Percentiles rank a stretch among this genome's conserved stretches.
These are phyloP conservation scores for Arthroderma uncinatum DNA, from an alignment of 2,329 filamentous ascomycete species.

Conservation along the genomic window DNA sequence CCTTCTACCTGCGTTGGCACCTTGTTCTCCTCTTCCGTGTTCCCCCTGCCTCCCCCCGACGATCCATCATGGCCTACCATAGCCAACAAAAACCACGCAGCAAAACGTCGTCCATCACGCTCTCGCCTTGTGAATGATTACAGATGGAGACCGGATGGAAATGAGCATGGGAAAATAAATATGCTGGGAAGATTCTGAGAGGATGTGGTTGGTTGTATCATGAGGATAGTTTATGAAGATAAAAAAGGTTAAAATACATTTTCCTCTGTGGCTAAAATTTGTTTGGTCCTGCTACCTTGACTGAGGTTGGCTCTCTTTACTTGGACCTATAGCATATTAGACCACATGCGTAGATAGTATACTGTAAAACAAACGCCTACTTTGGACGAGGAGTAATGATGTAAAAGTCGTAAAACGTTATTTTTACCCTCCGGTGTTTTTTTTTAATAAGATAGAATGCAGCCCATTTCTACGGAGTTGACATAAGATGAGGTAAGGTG, in stretches of 20 bases:
- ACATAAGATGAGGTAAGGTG: too few species aligned
- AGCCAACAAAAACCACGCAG: too few species aligned
- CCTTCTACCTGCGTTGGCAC: not conserved
- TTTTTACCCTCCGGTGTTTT: not conserved
- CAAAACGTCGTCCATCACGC: too few species aligned
- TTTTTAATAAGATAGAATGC: not conserved
- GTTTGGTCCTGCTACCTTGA: not conserved
- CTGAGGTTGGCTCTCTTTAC: too few species aligned
- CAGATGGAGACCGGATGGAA: not conserved
- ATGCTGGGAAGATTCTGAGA: not conserved
- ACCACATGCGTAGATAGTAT: not conserved
- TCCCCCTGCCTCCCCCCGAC: too few species aligned
- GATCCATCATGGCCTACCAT: too few species aligned
- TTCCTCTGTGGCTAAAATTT: slow-evolving; percentile 3
- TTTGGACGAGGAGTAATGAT: not conserved
- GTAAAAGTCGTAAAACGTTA: not conserved
- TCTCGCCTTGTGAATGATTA: too few species aligned
- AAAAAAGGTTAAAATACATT: not conserved
- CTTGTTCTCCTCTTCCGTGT: not conserved
- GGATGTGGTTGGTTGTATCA: not conserved
- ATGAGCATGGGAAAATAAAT: not conserved
- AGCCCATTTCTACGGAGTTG: not conserved
- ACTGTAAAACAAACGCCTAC: not conserved
- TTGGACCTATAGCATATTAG: slow-evolving; percentile 4
- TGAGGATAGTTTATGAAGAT: not conserved